Evolutionary conservation across 441 rosid species (phyloP), one percentile per base, ranked within the genome.

Genomic region (Pelargonium myrrhifolium): DNA sequence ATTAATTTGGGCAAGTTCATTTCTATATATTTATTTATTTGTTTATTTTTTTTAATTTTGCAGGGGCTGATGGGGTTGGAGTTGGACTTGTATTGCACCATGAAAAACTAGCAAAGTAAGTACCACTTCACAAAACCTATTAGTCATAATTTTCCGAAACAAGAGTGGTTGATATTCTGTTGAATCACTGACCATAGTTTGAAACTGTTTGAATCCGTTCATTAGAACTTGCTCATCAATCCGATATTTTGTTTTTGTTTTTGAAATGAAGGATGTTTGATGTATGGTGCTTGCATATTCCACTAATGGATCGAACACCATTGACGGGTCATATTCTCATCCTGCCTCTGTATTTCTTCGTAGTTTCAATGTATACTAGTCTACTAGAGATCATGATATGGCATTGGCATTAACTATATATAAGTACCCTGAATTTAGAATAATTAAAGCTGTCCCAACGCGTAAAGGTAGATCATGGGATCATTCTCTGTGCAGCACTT

Each of bases 51-150:
- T 14, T 55, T 26, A 26, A 67, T 42, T 37, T 72, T 71, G 68
- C 79, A 94, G 99, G 97, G 68, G 81, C 89, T 59, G 97, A 91
- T 61, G 97, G 97, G 55, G 86, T 80, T 75, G 99, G 97, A 71
- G 88, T 90, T 65, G 97, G 97, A 31, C 85, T 94, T 6, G 69
- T 79, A 35, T 77, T 69, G 72, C 97, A 94, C 65, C 89, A 87
- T 78, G 74, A 79, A 35, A 79, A 76, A 67, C 89, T 94, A 24
- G 92, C 89, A 70, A 82, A 80, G 99, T 93, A 81, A 77, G 89
- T 74, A 2, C 9, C 40, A 21, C 9, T 62, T 60, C 65, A n/a
- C 39, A 20, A 15, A 6, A 21, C 49, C 7, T 71, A 49, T 10
- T 26, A 40, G 26, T 3, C 3, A 12, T 51, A 53, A 17, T 11